phyloP scores from a whole-genome alignment of 805 yeast genomes.

The Yarrowia osloensis region DNA sequence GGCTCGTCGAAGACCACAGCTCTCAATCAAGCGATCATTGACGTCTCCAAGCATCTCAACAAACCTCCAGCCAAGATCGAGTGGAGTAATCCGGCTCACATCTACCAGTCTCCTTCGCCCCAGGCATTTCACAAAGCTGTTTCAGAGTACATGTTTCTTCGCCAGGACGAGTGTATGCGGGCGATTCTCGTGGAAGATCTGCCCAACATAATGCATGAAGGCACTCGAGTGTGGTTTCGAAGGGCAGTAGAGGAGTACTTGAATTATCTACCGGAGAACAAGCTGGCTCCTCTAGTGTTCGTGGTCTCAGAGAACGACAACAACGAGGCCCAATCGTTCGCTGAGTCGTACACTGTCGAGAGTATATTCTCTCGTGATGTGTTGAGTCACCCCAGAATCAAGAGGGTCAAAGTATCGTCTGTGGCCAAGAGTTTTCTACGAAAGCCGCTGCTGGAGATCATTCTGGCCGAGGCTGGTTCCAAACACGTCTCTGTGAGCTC shows the following conservation, averaged over 20 bases:
- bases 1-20: slow-evolving; percentile 11
- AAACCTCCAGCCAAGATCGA: background rate
- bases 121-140: slow-evolving; percentile 12
- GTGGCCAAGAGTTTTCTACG: background rate
- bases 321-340: background rate
- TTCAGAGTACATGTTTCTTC: slow-evolving; percentile 10
- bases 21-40: background rate
- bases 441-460: background rate
- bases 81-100: slow-evolving; percentile 4
- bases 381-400: background rate
- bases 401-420: background rate
- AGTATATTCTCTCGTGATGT: slow-evolving; percentile 8
- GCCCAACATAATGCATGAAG: slow-evolving; percentile 19
- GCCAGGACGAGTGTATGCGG: background rate
- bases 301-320: slow-evolving; percentile 22
- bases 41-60: background rate
- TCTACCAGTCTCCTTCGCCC: background rate
- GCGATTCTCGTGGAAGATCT: background rate
- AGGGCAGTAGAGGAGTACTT: slow-evolving; percentile 6
- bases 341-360: slow-evolving; percentile 23
- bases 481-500: slow-evolving; percentile 1
- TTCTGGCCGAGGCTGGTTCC: slow-evolving; percentile 1
- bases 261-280: background rate
- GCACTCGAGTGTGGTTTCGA: background rate
- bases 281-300: background rate